Evolutionary conservation across 352 stramenopile genomes (phyloP), one percentile per base, ranked within the genome.

Genomic region (Phytophthora sojae): DNA sequence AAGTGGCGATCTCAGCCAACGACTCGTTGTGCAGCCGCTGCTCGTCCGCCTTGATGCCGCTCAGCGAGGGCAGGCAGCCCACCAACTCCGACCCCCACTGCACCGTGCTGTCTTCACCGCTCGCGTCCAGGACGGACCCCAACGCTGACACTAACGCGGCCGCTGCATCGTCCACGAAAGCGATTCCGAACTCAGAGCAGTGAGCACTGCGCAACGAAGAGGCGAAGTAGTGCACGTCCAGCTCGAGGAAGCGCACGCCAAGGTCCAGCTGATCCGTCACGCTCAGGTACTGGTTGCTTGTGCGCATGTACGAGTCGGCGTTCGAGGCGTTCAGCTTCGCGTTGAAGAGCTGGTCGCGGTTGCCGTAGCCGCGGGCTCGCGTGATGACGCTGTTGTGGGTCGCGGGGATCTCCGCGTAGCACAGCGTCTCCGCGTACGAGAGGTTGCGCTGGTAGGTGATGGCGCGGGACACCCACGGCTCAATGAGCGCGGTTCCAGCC

Each of bases 341-440:
- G 59, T 92, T 88, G 44, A 88, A 77, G 35, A 94, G 69, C 69
- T 94, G 87, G 59, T 92, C 85, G 32, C 85, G 83, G 59, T 91
- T 89, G 32, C 83, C 85, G 61, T 89, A 93, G 35, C 85, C 87
- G 25, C 71, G 73, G 2, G 83, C 83, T 32, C 79, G 65, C 0
- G 84, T 91, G 47, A 85, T 94, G 21, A 79, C 85, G 50, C 80
- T 90, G 70, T 96, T 96, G 79, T 96, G 88, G 9, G 86, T 91
- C 3, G 68, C 88, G 0, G 82, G 76, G 3, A 94, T 73, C 58
- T 94, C 83, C 7, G 85, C 77, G 50, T 81, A 82, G 64, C 88
- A 96, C 25, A 96, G 69, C 11, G 77, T 77, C 70, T 90, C 69
- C 9, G 67, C 69, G 64, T 92, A 94, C 37, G 86, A 86, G 12